Percentiles rank a stretch among this genome's conserved stretches.
Conservation (phyloP, 2,329 filamentous ascomycete genomes). For the Dothiorella sarmentorum region DNA sequence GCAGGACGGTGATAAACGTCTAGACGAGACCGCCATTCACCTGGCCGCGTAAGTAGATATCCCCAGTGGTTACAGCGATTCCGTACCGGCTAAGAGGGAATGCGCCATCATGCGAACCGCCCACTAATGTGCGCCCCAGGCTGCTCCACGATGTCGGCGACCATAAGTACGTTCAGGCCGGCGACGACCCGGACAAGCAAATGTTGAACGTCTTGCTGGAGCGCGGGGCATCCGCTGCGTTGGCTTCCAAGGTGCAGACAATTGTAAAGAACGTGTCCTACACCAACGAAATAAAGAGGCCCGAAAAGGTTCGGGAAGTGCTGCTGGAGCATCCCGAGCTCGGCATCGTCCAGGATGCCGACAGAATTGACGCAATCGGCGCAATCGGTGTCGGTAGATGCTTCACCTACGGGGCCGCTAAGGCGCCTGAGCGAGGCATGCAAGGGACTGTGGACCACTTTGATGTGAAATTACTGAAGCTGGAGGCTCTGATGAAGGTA, state of each 20-base stretch:
- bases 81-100: too few species aligned
- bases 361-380: conserved; percentile 86
- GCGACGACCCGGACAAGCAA: conserved; percentile 55
- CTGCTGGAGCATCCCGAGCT: conserved; percentile 68
- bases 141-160: conserved; percentile 88
- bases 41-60: conserved; percentile 53
- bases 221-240: conserved; percentile 52
- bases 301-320: conserved; percentile 57
- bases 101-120: too few species aligned
- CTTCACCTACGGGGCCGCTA: conserved; percentile 73
- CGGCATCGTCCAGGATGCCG: conserved; percentile 86
- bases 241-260: conserved; percentile 66
- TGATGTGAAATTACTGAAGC: conserved; percentile 33
- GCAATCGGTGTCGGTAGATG: conserved; percentile 77
- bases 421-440: conserved; percentile 40
- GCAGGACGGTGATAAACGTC: conserved; percentile 32
- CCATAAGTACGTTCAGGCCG: conserved; percentile 65
- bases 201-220: conserved; percentile 55
- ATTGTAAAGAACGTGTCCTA: conserved; percentile 78
- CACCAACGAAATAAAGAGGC: conserved; percentile 67
- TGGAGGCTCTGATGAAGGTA: conserved; percentile 32
- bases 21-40: conserved; percentile 58
- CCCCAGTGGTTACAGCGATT: not conserved
- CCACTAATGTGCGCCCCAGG: not conserved
- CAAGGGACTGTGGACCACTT: conserved; percentile 33